These are phyloP conservation scores for Elsinoe australis DNA, from an alignment of 2,329 filamentous ascomycete species.

Conservation along the genomic window DNA sequence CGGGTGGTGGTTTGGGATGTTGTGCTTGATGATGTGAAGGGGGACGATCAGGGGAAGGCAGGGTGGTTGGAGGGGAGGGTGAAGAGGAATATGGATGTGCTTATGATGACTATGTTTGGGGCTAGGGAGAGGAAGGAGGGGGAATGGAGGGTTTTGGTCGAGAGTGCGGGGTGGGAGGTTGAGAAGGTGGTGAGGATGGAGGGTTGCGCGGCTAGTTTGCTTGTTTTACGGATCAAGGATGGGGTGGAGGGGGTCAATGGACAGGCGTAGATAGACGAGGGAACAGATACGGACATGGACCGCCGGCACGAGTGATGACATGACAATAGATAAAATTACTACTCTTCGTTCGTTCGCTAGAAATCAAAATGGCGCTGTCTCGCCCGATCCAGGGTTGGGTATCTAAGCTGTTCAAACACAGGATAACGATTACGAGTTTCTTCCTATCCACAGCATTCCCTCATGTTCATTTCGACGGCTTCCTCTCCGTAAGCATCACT, in stretches of 20 bases:
- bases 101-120: conserved; percentile 31
- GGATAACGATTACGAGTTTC: neutral
- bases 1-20: neutral
- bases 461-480: neutral
- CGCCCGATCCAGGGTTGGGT: conserved; percentile 6
- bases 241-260: neutral
- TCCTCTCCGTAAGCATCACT: conserved; percentile 3
- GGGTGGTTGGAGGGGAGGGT: neutral
- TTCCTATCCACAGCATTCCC: neutral
- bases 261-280: neutral
- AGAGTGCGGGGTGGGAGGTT: neutral
- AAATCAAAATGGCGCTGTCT: too few relatives aligned
- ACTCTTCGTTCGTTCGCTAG: neutral
- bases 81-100: conserved; percentile 25
- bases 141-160: conserved; percentile 31
- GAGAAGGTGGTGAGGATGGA: neutral
- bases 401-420: conserved; percentile 12
- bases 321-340: neutral
- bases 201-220: conserved; percentile 5
- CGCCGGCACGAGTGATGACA: neutral
- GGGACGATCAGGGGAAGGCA: neutral
- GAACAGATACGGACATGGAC: too few relatives aligned
- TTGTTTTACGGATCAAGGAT: neutral
- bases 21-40: neutral
- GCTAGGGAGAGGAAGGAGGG: conserved; percentile 26